phyloP scores from a whole-genome alignment of 805 yeast genomes.

The Ogataea saltuana region DNA sequence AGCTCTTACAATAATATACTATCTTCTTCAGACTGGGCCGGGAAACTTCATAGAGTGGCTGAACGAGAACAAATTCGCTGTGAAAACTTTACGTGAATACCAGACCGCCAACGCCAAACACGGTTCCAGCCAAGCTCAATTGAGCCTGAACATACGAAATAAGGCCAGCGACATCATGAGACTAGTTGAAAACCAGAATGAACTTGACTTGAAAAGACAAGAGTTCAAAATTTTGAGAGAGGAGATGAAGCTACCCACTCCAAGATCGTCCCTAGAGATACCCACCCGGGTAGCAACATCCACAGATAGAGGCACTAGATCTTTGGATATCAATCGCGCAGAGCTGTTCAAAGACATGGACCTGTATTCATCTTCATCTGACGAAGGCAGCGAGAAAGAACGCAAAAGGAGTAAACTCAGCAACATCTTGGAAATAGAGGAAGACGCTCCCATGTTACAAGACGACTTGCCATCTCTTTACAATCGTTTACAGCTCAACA shows the following conservation, averaged over 20 bases:
- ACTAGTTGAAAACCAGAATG: slow-evolving; percentile 34
- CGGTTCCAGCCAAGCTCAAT: slow-evolving; percentile 21
- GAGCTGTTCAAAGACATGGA: slow-evolving; percentile 22
- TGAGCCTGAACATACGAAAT: slow-evolving; percentile 38
- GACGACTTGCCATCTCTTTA: not conserved
- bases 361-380: slow-evolving; percentile 14
- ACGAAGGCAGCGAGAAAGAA: slow-evolving; percentile 18
- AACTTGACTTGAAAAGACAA: slow-evolving; percentile 42
- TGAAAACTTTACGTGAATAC: slow-evolving; percentile 33
- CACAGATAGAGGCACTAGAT: slow-evolving; percentile 16
- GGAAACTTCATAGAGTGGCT: slow-evolving; percentile 50
- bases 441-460: slow-evolving; percentile 9
- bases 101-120: slow-evolving; percentile 25
- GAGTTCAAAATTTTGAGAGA: slow-evolving; percentile 42
- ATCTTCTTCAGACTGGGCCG: slow-evolving; percentile 55
- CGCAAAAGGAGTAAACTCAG: slow-evolving; percentile 16
- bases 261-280: slow-evolving; percentile 29
- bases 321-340: slow-evolving; percentile 34
- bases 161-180: slow-evolving; percentile 39
- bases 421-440: slow-evolving; percentile 24
- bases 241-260: slow-evolving; percentile 39
- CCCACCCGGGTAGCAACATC: slow-evolving; percentile 28
- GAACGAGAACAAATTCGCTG: slow-evolving; percentile 38
- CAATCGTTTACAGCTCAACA: slow-evolving; percentile 3
- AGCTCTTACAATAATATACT: slow-evolving; percentile 52